Base-by-base conservation (phyloP, 1,139 yeast genomes). In the Taphrina flavorubra region DNA sequence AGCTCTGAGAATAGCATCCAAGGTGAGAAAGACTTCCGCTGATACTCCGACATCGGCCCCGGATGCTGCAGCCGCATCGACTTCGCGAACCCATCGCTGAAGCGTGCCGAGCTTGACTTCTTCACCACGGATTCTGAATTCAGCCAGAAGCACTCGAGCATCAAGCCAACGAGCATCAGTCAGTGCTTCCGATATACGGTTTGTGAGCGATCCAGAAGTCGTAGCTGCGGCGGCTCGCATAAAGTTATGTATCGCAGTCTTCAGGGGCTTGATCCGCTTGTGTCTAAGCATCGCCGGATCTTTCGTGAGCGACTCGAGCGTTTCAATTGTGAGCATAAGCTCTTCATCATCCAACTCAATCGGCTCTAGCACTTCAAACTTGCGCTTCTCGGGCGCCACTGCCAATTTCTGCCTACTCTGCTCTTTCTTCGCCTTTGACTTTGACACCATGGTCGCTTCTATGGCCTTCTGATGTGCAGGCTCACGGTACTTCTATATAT, bases 31-130 rank as follows among this genome's bases (percentile, higher is more conserved):
- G 31, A 65, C 63, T 53, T 65, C 58, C 25, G 60, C 57, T 10
- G 65, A 60, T 3, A 49, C 46, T 11, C 61, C 59, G 13, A 39
- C 63, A 39, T 57, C 58, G 5, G 46, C 40, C 1, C 57, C 63
- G 3, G 62, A 58, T 14, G 63, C 68, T 10, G 57, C 57, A 31
- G 68, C 68, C 11, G 68, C 68, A 25, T 65, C 68, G 18, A 57
- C 63, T 14, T 65, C 68, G 8, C 68, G 37, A 2, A 65, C 63
- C 68, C 68, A 65, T 16, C 68, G 44, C 58, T 65, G 68, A 18
- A 65, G 39, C 14, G 68, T 58, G 36, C 68, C 68, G 3, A 65
- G 46, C 51, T 57, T 65, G n/a, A 59, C 58, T 16, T 34, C 57
- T 34, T 57, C 63, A 10, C 59, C 60, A 8, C 68, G 63, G 13